These are phyloP conservation scores for Geum urbanum DNA, from an alignment of 306 rosid species.

Conservation along the genomic window DNA sequence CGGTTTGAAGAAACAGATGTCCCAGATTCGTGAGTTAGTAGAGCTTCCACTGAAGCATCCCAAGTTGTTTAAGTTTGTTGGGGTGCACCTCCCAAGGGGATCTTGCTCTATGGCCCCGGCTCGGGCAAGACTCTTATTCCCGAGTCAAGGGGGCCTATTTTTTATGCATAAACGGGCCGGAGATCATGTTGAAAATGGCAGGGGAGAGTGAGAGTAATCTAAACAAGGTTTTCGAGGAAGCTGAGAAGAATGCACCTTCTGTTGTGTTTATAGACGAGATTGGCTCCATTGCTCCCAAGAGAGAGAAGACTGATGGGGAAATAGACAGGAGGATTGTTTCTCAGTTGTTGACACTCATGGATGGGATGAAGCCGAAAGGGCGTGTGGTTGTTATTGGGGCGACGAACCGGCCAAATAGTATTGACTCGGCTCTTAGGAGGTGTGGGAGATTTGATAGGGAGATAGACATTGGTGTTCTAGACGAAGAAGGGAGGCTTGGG, in stretches of 20 bases:
- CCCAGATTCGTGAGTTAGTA: not conserved
- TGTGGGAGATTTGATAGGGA: conserved; percentile 1
- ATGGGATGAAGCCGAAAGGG: conserved; percentile 5
- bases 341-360: not conserved
- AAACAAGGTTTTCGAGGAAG: not conserved
- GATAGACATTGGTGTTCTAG: not conserved
- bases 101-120: not conserved
- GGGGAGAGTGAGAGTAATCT: conserved; percentile 7
- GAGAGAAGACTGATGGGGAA: conserved; percentile 1
- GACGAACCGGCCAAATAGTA: not conserved
- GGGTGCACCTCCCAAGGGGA: conserved; percentile 7
- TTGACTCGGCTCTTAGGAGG: not conserved
- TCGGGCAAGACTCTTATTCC: not conserved
- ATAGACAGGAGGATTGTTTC: conserved; percentile 6
- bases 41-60: conserved; percentile 2
- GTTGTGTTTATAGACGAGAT: conserved; percentile 7
- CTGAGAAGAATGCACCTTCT: not conserved
- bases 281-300: conserved; percentile 9
- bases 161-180: not conserved
- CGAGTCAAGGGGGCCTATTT: not conserved
- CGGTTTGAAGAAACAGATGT: conserved; percentile 1
- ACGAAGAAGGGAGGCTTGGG: not conserved
- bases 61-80: not conserved
- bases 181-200: conserved; percentile 1
- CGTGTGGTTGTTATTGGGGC: conserved; percentile 5